Evolutionary conservation across 495 filamentous ascomycete genomes (phyloP).

Genomic region (Aspergillus sclerotioniger): DNA sequence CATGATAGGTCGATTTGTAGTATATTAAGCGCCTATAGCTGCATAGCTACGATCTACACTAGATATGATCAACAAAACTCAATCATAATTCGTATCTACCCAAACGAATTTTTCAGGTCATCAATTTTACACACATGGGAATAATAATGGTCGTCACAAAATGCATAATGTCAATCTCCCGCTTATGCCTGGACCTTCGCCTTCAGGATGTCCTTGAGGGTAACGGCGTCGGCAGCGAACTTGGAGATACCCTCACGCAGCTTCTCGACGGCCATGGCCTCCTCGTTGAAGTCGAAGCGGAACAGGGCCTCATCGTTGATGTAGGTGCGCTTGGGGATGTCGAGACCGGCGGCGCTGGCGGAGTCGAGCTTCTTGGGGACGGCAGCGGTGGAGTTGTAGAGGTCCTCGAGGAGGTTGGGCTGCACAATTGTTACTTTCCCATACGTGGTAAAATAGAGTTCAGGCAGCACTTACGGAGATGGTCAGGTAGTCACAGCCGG

Average conservation of each 20-base stretch:
- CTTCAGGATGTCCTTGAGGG: conserved; percentile 88
- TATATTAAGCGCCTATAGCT: no score
- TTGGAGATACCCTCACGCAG: conserved; percentile 97
- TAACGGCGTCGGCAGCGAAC: conserved; percentile 93
- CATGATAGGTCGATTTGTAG: no score
- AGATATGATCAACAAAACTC: conserved; percentile 6
- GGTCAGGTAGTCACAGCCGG: conserved; percentile 97
- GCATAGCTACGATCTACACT: neutral
- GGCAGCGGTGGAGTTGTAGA: conserved; percentile 71
- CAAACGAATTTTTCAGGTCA: conserved; percentile 17
- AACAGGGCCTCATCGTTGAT: conserved; percentile 84
- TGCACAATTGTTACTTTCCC: conserved; percentile 23
- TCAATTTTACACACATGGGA: conserved; percentile 27
- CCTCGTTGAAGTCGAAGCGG: conserved; percentile 99
- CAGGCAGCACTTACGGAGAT: conserved; percentile 68
- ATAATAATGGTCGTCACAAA: conserved; percentile 13
- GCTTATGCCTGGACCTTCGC: conserved; percentile 68
- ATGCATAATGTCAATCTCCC: conserved; percentile 14
- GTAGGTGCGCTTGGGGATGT: conserved; percentile 88
- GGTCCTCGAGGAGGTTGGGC: conserved; percentile 91
- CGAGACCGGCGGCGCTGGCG: conserved; percentile 56
- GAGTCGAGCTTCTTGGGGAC: conserved; percentile 94
- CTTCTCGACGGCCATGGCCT: conserved; percentile 99
- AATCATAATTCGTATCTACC: conserved; percentile 38
- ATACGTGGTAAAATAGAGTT: neutral